Conservation (phyloP, 352 stramenopile species). For the Blastocystis sp. region DNA sequence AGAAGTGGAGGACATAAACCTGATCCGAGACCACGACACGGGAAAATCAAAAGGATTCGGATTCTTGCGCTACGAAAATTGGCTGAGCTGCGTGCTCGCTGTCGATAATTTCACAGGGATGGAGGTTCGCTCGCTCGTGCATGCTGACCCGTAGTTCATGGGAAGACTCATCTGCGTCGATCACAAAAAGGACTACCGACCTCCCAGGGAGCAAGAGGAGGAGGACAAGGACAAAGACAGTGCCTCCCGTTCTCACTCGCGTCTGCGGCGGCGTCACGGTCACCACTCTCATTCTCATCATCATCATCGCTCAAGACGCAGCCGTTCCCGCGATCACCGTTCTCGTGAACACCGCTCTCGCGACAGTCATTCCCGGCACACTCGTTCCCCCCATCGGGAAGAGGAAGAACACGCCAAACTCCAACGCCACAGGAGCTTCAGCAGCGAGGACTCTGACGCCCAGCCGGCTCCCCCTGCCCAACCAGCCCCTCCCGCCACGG, state of each 20-base stretch:
- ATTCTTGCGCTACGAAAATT: slow-evolving; percentile 83
- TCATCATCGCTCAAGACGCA: slow-evolving; percentile 38
- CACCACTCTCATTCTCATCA: slow-evolving; percentile 4
- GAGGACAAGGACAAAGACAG: slow-evolving; percentile 40
- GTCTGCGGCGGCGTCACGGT: background rate
- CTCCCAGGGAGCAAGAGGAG: slow-evolving; percentile 41
- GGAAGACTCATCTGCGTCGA: slow-evolving; percentile 14
- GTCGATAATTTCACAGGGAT: slow-evolving; percentile 82
- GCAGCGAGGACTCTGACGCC: background rate
- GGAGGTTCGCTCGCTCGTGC: background rate
- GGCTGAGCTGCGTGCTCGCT: slow-evolving; percentile 80
- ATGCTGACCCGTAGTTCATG: background rate
- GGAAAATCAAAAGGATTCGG: slow-evolving; percentile 83
- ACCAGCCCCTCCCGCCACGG: background rate
- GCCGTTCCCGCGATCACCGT: background rate
- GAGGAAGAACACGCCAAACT: background rate
- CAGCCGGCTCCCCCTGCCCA: background rate
- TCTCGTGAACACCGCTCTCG: background rate
- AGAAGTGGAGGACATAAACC: slow-evolving; percentile 83
- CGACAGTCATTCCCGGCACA: background rate
- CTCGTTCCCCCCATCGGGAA: background rate
- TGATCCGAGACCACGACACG: slow-evolving; percentile 81
- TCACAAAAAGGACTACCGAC: slow-evolving; percentile 63
- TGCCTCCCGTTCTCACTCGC: background rate
- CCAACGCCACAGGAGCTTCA: background rate